phyloP scores from a whole-genome alignment of 1,139 yeast genomes.

The Yamadazyma buinensis region DNA sequence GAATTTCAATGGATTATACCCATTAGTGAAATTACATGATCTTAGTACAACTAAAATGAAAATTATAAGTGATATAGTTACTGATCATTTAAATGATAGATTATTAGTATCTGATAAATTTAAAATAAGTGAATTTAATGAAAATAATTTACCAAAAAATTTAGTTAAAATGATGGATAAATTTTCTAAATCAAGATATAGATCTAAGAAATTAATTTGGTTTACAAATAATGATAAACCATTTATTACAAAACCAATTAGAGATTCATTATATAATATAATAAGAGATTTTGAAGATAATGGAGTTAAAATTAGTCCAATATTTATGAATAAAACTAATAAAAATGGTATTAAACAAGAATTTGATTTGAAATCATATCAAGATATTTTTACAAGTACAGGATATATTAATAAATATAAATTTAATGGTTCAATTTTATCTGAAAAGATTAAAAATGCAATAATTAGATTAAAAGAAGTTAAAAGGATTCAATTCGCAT shows the following conservation, averaged over 20 bases:
- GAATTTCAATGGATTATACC: constrained; percentile 25
- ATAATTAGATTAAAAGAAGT: constrained; percentile 59
- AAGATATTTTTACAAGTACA: constrained; percentile 51
- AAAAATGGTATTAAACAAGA: constrained; percentile 6
- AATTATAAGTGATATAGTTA: constrained; percentile 28
- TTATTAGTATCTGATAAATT: constrained; percentile 10
- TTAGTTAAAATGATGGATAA: constrained; percentile 33
- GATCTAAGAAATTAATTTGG: constrained; percentile 38
- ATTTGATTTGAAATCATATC: constrained; percentile 54
- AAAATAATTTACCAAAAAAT: constrained; percentile 29
- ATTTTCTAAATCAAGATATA: constrained; percentile 29
- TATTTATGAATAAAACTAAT: constrained; percentile 44
- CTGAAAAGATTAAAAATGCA: constrained; percentile 42
- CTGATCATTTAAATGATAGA: constrained; percentile 23
- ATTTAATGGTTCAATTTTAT: constrained; percentile 31
- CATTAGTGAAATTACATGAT: constrained; percentile 32
- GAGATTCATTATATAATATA: constrained; percentile 49
- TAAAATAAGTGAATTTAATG: constrained; percentile 27
- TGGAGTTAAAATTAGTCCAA: constrained; percentile 56
- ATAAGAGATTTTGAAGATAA: constrained; percentile 57
- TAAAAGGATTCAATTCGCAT: constrained; percentile 58
- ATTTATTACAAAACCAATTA: constrained; percentile 20
- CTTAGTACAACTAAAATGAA: constrained; percentile 41
- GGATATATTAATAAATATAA: constrained; percentile 27
- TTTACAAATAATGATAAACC: constrained; percentile 42